A percentile compares a stretch with the other conserved stretches of the same genome.
Evolutionary conservation across 1,139 yeast genomes (phyloP).

Genomic region (Saccharomyces hybrid): DNA sequence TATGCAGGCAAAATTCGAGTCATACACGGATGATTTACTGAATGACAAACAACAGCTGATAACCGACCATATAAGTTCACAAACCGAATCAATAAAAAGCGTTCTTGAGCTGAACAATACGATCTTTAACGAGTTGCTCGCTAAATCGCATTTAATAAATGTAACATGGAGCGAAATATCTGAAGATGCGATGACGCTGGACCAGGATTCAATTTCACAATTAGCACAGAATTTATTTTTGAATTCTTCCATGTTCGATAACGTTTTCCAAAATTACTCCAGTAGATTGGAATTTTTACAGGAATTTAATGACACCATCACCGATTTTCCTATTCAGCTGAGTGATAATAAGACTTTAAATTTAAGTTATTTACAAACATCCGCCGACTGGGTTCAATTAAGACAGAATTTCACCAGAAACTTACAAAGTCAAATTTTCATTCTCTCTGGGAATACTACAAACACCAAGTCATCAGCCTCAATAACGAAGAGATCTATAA

Average conservation of each 20-base stretch:
- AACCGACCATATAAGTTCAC: background rate
- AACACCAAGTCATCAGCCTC: background rate
- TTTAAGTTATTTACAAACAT: background rate
- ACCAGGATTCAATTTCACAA: background rate
- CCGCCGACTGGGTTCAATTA: background rate
- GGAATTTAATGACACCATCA: background rate
- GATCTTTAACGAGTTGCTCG: background rate
- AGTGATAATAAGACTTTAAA: background rate
- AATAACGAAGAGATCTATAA: background rate
- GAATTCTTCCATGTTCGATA: background rate
- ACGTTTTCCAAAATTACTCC: background rate
- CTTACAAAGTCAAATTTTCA: background rate
- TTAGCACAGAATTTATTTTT: background rate
- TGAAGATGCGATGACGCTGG: conserved; percentile 9
- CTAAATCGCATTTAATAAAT: conserved; percentile 11
- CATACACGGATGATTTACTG: background rate
- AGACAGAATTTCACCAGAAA: background rate
- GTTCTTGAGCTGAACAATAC: background rate
- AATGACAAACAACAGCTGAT: background rate
- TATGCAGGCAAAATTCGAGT: background rate
- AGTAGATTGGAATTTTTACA: background rate
- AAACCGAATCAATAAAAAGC: background rate
- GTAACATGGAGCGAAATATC: conserved; percentile 10
- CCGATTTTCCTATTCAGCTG: background rate
- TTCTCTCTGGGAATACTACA: background rate